Percentiles rank a stretch among this genome's conserved stretches.
phyloP scores from a whole-genome alignment of 2,329 filamentous ascomycete genomes.

The Hypomyces rosellus region DNA sequence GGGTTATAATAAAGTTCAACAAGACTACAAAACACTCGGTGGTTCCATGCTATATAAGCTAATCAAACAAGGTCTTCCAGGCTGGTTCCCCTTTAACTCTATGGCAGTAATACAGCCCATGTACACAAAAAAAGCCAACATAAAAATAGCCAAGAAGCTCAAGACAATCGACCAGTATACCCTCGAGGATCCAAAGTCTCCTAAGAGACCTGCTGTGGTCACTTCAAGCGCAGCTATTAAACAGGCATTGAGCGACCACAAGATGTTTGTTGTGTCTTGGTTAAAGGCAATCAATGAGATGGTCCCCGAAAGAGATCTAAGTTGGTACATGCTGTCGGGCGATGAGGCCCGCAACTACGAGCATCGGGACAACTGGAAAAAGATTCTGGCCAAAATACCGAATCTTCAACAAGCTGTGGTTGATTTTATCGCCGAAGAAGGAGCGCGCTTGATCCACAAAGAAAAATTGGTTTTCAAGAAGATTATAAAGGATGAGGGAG shows the following conservation, averaged over 20 bases:
- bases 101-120: slow-evolving; percentile 24
- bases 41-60: slow-evolving; percentile 19
- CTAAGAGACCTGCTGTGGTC: slow-evolving; percentile 12
- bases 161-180: slow-evolving; percentile 13
- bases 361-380: slow-evolving; percentile 15
- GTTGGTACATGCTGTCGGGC: slow-evolving; percentile 20
- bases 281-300: slow-evolving; percentile 21
- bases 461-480: no score
- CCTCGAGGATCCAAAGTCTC: slow-evolving; percentile 18
- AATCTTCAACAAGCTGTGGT: slow-evolving; percentile 23
- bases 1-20: slow-evolving; percentile 4
- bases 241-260: slow-evolving; percentile 19
- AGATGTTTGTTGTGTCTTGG: slow-evolving; percentile 24
- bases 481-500: slow-evolving; percentile 16
- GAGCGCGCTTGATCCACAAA: slow-evolving; percentile 21
- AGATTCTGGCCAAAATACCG: slow-evolving; percentile 22
- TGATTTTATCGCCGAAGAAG: slow-evolving; percentile 18
- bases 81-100: slow-evolving; percentile 13
- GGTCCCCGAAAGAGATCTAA: slow-evolving; percentile 25
- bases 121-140: slow-evolving; percentile 16
- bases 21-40: slow-evolving; percentile 9
- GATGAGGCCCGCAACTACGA: slow-evolving; percentile 13
- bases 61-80: slow-evolving; percentile 18
- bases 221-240: slow-evolving; percentile 18
- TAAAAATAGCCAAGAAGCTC: slow-evolving; percentile 15